These are phyloP conservation scores for Exophiala xenobiotica DNA, from an alignment of 2,329 filamentous ascomycete genomes.

Conservation along the genomic window DNA sequence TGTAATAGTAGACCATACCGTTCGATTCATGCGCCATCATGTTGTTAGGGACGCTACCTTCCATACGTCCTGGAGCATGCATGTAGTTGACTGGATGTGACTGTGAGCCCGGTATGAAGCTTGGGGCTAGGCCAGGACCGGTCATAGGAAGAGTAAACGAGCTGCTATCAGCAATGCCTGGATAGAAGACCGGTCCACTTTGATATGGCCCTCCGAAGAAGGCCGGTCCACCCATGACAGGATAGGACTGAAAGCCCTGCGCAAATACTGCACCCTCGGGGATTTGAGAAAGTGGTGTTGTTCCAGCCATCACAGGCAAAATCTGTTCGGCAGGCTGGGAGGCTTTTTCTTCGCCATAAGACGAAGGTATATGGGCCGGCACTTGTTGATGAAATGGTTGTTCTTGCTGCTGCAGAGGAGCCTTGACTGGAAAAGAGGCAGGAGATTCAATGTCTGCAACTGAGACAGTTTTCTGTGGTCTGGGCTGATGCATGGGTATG, in stretches of 20 bases:
- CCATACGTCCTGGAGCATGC: conserved; percentile 34
- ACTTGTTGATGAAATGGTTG: conserved; percentile 94
- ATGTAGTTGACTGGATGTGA: conserved; percentile 29
- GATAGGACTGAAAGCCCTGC: conserved; percentile 78
- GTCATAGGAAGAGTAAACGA: conserved; percentile 38
- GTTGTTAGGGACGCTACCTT: conserved; percentile 49
- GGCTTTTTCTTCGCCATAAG: conserved; percentile 36
- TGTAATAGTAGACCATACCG: conserved; percentile 94
- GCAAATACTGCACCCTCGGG: conserved; percentile 90
- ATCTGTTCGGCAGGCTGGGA: conserved; percentile 49
- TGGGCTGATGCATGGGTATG: conserved; percentile 86
- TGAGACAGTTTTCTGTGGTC: conserved; percentile 90
- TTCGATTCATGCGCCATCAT: conserved; percentile 83
- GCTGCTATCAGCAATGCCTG: conserved; percentile 59
- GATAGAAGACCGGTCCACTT: conserved; percentile 46
- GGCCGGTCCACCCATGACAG: conserved; percentile 60
- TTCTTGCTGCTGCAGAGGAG: conserved; percentile 66
- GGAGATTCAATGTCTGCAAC: conserved; percentile 90
- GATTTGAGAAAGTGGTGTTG: conserved; percentile 85
- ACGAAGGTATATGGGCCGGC: conserved; percentile 68
- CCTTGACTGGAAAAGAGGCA: conserved; percentile 58
- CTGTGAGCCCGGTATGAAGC: conserved; percentile 30
- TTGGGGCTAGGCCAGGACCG: conserved; percentile 29
- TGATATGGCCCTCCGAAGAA: conserved; percentile 57
- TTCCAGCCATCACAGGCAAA: conserved; percentile 68